A percentile compares a stretch with the other conserved stretches of the same genome.
These are phyloP conservation scores for Picea glauca DNA, from an alignment of 75 land plant genomes.

Conservation along the genomic window DNA sequence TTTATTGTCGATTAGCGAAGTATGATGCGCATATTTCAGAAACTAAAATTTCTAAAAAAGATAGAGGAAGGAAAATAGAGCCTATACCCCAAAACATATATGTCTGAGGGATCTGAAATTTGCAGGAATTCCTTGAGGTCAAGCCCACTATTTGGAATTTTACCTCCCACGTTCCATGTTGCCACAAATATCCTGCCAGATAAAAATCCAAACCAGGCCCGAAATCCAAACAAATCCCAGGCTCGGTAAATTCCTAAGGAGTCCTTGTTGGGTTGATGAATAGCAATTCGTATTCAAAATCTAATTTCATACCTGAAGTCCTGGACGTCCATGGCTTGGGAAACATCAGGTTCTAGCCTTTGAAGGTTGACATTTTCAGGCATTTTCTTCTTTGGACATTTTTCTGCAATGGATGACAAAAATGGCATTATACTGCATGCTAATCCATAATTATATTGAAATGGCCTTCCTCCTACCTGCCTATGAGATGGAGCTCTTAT, in stretches of 20 bases:
- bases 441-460: too few relatives aligned
- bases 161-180: constrained; percentile 98
- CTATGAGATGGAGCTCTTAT: too few relatives aligned
- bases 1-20: too few relatives aligned
- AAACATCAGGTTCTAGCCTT: background rate
- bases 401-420: background rate
- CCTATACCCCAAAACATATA: constrained; percentile 27
- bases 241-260: background rate
- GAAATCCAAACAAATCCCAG: background rate
- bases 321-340: background rate
- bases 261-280: background rate
- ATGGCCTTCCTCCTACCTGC: too few relatives aligned
- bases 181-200: constrained; percentile 64
- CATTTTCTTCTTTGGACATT: background rate
- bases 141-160: constrained; percentile 54
- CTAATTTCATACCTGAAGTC: background rate
- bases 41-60: background rate
- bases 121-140: constrained; percentile 74
- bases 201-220: background rate
- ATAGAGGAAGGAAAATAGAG: background rate
- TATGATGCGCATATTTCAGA: background rate
- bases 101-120: constrained; percentile 18
- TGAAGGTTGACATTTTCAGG: background rate
- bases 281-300: background rate
- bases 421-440: too few relatives aligned